Evolutionary conservation across 495 filamentous ascomycete species (phyloP).

Genomic region (Annulohypoxylon stygium): DNA sequence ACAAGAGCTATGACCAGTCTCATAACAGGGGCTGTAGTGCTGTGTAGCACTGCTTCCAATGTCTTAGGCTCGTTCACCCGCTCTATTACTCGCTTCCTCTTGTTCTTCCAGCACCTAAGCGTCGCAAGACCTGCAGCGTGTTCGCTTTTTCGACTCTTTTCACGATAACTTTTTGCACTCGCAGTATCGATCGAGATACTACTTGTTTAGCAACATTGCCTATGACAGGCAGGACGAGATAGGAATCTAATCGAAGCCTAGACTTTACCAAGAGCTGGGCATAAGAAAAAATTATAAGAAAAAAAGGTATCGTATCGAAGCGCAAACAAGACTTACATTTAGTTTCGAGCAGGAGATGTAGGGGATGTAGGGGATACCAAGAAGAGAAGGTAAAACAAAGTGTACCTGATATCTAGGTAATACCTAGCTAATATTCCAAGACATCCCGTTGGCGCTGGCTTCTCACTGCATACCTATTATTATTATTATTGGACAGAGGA

Average conservation of each 20-base stretch:
- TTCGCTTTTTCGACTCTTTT: background rate
- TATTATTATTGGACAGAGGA: no score
- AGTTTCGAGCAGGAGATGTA: no score
- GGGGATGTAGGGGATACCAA: background rate
- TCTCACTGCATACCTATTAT: no score
- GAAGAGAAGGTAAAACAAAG: constrained; percentile 32
- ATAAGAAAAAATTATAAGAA: constrained; percentile 10
- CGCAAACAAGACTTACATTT: background rate
- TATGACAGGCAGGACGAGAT: constrained; percentile 12
- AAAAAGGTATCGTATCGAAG: no score
- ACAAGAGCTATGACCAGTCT: constrained; percentile 1
- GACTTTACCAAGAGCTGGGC: constrained; percentile 43
- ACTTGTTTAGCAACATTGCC: background rate
- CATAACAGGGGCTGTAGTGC: background rate
- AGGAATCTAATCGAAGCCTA: constrained; percentile 11
- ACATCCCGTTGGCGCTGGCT: no score
- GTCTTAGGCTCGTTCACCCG: constrained; percentile 15
- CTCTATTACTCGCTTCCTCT: constrained; percentile 2
- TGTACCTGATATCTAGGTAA: no score
- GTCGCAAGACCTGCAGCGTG: background rate
- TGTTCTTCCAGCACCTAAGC: background rate
- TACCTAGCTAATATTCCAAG: no score
- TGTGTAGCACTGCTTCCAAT: constrained; percentile 11
- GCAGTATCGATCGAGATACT: background rate
- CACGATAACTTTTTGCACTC: constrained; percentile 1